phyloP scores from a whole-genome alignment of 176 grass and related monocot genomes.

The Otatea glauca region DNA sequence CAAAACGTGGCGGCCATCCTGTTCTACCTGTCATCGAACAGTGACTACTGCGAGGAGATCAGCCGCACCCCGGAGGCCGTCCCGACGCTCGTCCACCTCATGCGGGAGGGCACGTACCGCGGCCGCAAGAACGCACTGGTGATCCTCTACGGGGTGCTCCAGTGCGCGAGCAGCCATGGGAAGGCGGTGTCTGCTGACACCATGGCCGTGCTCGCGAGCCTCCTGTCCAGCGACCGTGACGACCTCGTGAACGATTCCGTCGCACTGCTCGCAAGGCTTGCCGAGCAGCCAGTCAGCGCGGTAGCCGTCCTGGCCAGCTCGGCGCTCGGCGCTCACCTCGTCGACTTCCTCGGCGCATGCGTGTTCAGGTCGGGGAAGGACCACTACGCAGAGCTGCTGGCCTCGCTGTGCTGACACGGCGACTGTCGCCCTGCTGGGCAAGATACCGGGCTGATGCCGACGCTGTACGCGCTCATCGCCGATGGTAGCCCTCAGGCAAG shows the following conservation, averaged over 20 bases:
- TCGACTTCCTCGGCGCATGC: constrained; percentile 55
- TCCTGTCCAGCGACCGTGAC: constrained; percentile 42
- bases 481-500: constrained; percentile 52
- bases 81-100: constrained; percentile 63
- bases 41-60: constrained; percentile 69
- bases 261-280: constrained; percentile 62
- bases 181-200: constrained; percentile 57
- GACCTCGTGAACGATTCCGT: constrained; percentile 62
- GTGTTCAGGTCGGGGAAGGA: constrained; percentile 58
- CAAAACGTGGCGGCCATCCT: constrained; percentile 82
- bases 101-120: constrained; percentile 53
- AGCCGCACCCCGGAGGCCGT: constrained; percentile 61
- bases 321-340: constrained; percentile 48
- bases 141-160: constrained; percentile 62
- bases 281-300: constrained; percentile 53
- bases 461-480: constrained; percentile 64
- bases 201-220: constrained; percentile 49
- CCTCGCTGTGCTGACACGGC: constrained; percentile 57
- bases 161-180: constrained; percentile 27
- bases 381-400: constrained; percentile 62
- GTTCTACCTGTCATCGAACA: constrained; percentile 80
- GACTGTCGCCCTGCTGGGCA: constrained; percentile 55
- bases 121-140: constrained; percentile 75
- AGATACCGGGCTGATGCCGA: constrained; percentile 66
- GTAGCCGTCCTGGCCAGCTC: constrained; percentile 46